Percentiles rank a stretch among this genome's conserved stretches.
These are phyloP conservation scores for Exophiala phaeomuriformis DNA, from an alignment of 2,329 filamentous ascomycete species.

Conservation along the genomic window DNA sequence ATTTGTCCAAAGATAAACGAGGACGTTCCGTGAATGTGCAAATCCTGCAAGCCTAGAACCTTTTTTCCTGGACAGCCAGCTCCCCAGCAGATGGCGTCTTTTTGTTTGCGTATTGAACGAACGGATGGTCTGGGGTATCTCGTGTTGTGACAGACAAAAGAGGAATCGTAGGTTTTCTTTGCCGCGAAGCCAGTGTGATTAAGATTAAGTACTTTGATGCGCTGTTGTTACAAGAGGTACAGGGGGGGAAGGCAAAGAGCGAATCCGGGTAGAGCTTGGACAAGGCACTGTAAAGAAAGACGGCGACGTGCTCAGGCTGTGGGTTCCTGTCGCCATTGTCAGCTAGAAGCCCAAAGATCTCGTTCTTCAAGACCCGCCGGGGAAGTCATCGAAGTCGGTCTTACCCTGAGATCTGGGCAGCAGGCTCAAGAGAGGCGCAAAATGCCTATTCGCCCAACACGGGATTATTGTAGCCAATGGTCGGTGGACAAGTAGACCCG, in stretches of 20 bases:
- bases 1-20: too few species aligned
- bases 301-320: slow-evolving; percentile 6
- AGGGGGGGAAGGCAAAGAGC: slow-evolving; percentile 7
- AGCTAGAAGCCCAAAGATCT: slow-evolving; percentile 10
- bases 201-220: slow-evolving; percentile 10
- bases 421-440: slow-evolving; percentile 10
- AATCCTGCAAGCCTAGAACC: too few species aligned
- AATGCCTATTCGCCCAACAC: slow-evolving; percentile 26
- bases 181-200: slow-evolving; percentile 14
- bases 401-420: slow-evolving; percentile 13
- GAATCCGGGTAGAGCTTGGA: slow-evolving; percentile 8
- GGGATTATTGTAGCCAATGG: slow-evolving; percentile 24
- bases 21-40: too few species aligned
- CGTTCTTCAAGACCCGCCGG: slow-evolving; percentile 16
- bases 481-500: slow-evolving; percentile 19
- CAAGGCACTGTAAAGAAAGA: slow-evolving; percentile 8
- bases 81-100: not conserved
- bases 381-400: slow-evolving; percentile 5
- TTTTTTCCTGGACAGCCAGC: not conserved
- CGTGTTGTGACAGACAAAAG: slow-evolving; percentile 19
- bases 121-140: slow-evolving; percentile 2
- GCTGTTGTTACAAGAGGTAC: slow-evolving; percentile 22
- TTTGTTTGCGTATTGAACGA: not conserved
- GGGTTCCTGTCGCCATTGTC: slow-evolving; percentile 20
- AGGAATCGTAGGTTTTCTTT: not conserved